These are phyloP conservation scores for Hymenoscyphus linearis DNA, from an alignment of 2,329 filamentous ascomycete genomes.

Conservation along the genomic window DNA sequence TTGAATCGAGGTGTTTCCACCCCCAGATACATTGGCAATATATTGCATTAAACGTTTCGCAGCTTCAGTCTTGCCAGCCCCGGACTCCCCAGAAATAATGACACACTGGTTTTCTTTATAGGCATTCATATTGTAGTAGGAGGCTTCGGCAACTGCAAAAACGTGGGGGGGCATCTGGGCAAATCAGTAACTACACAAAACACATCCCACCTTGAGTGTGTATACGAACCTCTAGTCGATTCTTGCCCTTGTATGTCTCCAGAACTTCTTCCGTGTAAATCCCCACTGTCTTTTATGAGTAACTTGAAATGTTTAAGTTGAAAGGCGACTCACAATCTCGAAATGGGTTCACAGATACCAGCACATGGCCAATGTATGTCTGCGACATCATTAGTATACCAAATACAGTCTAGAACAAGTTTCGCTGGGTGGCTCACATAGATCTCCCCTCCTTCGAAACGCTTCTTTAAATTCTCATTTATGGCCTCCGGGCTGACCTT, in stretches of 20 bases:
- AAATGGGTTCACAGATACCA: constrained; percentile 98
- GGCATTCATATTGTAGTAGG: constrained; percentile 99
- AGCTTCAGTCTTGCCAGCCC: constrained; percentile 96
- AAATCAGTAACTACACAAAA: constrained; percentile 12
- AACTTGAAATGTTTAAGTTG: background rate
- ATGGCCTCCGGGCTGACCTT: constrained; percentile 99
- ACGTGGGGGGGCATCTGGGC: constrained; percentile 77
- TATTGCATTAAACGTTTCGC: constrained; percentile 99
- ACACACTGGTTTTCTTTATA: constrained; percentile 99
- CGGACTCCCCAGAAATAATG: constrained; percentile 97
- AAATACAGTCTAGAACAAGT: background rate
- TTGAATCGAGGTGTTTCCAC: constrained; percentile 68
- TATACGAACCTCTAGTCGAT: constrained; percentile 68
- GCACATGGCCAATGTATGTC: constrained; percentile 98
- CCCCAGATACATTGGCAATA: constrained; percentile 93
- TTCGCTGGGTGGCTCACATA: constrained; percentile 50
- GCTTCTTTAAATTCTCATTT: constrained; percentile 97
- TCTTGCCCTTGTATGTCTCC: constrained; percentile 93
- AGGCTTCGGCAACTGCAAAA: constrained; percentile 90
- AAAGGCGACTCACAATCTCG: constrained; percentile 60
- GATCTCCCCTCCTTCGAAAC: constrained; percentile 95
- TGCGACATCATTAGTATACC: constrained; percentile 30
- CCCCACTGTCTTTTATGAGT: constrained; percentile 57
- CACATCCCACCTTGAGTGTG: background rate
- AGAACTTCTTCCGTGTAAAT: constrained; percentile 96